Base-by-base conservation (phyloP, 139 green algal species). In the Eudorina sp. region DNA sequence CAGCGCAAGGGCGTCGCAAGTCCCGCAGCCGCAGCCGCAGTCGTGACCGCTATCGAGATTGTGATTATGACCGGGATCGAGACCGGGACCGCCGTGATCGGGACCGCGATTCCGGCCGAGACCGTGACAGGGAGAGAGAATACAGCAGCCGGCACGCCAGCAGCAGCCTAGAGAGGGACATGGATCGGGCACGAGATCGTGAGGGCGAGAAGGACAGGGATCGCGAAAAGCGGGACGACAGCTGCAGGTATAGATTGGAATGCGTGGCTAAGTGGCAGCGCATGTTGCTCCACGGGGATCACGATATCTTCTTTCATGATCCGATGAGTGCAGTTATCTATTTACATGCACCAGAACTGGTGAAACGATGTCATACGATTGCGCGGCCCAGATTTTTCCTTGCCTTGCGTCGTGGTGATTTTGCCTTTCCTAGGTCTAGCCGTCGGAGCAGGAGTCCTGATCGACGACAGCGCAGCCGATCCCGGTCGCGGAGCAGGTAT, bases 131-230 rank as follows among this genome's bases (percentile, higher is more conserved):
- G 27, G 81, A 78, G 31, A 13, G 62, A 2, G 41, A 85, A 31
- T n/a, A 45, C 55, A 43, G 53, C 45, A n/a, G 41, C 40, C 77
- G 77, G 16, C 16, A 46, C 53, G 53, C 21, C 6, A 51, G 53
- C 77, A 51, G 77, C 53, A 84, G 46, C 76, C 34, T 46, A 14
- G 58, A 68, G 8, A 34, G 16, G 18, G 80, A 77, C 27, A 13
- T 16, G 11, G 40, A 53, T 69, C 76, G 53, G 36, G 76, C 38
- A 13, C 36, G 23, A 7, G 53, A 85, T 25, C 23, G 55, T 21
- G 53, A 53, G 4, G n/a, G 53, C 8, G 80, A 72, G 31, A 84
- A 84, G 69, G 82, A 88, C 14, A 73, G 84, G 69, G 60, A 85
- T 25, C 21, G 88, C 7, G 77, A 84, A 46, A 78, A 76, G 85